phyloP scores from a whole-genome alignment of 768 basidiomycete genomes.

The Leucocoprinus leucothites region DNA sequence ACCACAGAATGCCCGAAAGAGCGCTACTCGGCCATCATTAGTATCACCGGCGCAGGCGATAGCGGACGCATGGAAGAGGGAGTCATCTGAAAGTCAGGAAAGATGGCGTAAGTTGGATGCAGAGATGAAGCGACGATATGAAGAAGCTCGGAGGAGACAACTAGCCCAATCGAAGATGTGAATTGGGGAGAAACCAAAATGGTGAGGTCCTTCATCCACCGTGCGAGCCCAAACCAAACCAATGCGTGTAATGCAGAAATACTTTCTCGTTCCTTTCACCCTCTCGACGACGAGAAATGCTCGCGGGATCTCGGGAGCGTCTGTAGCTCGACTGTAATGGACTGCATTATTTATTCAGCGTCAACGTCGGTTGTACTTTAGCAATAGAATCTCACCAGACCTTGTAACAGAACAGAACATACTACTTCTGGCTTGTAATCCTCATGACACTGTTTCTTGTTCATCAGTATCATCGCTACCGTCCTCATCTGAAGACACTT shows the following conservation, averaged over 20 bases:
- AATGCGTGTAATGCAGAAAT: not conserved
- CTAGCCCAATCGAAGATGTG: slow-evolving; percentile 49
- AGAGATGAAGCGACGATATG: slow-evolving; percentile 49
- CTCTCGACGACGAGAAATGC: not conserved
- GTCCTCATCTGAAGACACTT: slow-evolving; percentile 39
- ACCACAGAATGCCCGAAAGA: slow-evolving; percentile 30
- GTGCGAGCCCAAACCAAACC: not conserved
- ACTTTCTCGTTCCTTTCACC: not conserved
- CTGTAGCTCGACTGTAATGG: not conserved
- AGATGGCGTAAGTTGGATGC: slow-evolving; percentile 52
- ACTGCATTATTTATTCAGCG: slow-evolving; percentile 6
- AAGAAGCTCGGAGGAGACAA: slow-evolving; percentile 17
- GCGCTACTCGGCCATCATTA: slow-evolving; percentile 26
- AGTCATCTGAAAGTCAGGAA: slow-evolving; percentile 56
- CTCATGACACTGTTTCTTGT: slow-evolving; percentile 15
- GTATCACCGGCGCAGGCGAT: slow-evolving; percentile 60
- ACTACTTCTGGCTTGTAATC: slow-evolving; percentile 6
- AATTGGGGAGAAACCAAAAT: slow-evolving; percentile 10
- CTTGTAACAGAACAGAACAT: slow-evolving; percentile 9
- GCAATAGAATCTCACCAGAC: slow-evolving; percentile 3
- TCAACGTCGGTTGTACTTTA: slow-evolving; percentile 12
- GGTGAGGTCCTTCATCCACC: not conserved
- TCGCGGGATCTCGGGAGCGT: not conserved
- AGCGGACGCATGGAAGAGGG: slow-evolving; percentile 64
- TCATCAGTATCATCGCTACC: slow-evolving; percentile 44